Evolutionary conservation across 2,329 filamentous ascomycete species (phyloP).

Genomic region (Trichoderma breve): DNA sequence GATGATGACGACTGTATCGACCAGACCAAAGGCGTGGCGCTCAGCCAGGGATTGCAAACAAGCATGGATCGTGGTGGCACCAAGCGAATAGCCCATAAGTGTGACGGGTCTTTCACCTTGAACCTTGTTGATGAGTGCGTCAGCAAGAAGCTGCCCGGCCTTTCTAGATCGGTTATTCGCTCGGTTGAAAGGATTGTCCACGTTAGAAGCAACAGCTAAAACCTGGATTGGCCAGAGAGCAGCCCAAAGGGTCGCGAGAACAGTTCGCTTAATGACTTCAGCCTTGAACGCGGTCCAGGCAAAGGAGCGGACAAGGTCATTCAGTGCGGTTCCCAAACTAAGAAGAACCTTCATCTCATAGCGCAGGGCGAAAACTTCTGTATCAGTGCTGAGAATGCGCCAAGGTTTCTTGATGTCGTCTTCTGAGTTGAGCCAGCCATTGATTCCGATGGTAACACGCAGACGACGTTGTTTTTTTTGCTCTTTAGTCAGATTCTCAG

Average conservation of each 20-base stretch:
- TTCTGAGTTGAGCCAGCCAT: slow-evolving; percentile 77
- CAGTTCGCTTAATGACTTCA: slow-evolving; percentile 71
- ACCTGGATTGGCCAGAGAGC: slow-evolving; percentile 70
- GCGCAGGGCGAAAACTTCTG: slow-evolving; percentile 79
- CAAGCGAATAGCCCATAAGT: slow-evolving; percentile 77
- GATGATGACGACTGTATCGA: slow-evolving; percentile 81
- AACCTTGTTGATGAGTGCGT: slow-evolving; percentile 76
- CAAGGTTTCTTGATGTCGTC: slow-evolving; percentile 78
- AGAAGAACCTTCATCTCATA: slow-evolving; percentile 80
- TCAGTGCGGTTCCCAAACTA: slow-evolving; percentile 70
- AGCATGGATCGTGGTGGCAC: slow-evolving; percentile 77
- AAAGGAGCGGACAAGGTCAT: slow-evolving; percentile 67
- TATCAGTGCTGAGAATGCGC: slow-evolving; percentile 66
- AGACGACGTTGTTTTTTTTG: slow-evolving; percentile 50
- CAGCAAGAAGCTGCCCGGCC: slow-evolving; percentile 74
- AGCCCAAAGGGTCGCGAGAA: slow-evolving; percentile 65
- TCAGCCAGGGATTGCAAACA: slow-evolving; percentile 76
- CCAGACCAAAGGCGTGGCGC: slow-evolving; percentile 74
- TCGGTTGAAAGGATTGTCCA: slow-evolving; percentile 81
- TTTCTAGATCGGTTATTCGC: slow-evolving; percentile 76
- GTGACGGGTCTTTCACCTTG: slow-evolving; percentile 81
- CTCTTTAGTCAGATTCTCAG: slow-evolving; percentile 14
- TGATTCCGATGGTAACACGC: slow-evolving; percentile 80
- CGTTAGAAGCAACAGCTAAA: slow-evolving; percentile 62
- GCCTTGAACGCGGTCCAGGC: slow-evolving; percentile 72